Percentiles rank a stretch among this genome's conserved stretches.
phyloP scores from a whole-genome alignment of 2,329 filamentous ascomycete species.

The Metarhizium album region DNA sequence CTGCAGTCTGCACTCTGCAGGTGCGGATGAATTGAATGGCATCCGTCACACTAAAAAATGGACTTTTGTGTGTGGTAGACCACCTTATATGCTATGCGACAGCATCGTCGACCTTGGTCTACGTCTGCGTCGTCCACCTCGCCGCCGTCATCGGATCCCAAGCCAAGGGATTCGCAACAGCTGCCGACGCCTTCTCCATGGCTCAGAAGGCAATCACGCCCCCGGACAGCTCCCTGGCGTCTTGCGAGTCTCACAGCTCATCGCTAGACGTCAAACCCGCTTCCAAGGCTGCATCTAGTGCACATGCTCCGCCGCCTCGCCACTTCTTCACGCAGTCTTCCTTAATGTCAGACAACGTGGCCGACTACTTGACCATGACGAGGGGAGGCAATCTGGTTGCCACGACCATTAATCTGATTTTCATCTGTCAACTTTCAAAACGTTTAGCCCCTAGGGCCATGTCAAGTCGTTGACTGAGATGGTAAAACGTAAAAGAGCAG shows the following conservation, averaged over 20 bases:
- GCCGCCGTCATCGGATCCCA: too few species aligned
- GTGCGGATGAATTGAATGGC: too few species aligned
- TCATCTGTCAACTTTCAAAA: slow-evolving; percentile 13
- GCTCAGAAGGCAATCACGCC: neutral
- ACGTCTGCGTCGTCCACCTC: neutral
- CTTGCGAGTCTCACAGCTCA: neutral
- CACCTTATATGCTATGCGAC: too few species aligned
- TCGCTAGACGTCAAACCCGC: slow-evolving; percentile 1
- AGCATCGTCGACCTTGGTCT: neutral
- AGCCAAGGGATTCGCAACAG: too few species aligned
- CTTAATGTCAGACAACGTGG: slow-evolving; percentile 27
- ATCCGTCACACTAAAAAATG: too few species aligned
- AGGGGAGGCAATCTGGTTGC: slow-evolving; percentile 19
- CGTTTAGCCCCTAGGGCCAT: slow-evolving; percentile 17
- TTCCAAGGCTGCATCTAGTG: slow-evolving; percentile 14
- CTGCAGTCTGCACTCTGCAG: too few species aligned
- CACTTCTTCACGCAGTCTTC: slow-evolving; percentile 25
- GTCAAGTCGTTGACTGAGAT: slow-evolving; percentile 12
- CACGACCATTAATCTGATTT: slow-evolving; percentile 13
- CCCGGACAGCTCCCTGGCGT: neutral
- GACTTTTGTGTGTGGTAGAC: too few species aligned
- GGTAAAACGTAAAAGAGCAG: slow-evolving; percentile 12
- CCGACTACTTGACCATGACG: slow-evolving; percentile 26
- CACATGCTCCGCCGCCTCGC: too few species aligned
- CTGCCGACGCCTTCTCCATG: neutral